Evolutionary conservation across 768 basidiomycete genomes (phyloP), one percentile per base, ranked within the genome.

Genomic region (Pulveroboletus sp.): DNA sequence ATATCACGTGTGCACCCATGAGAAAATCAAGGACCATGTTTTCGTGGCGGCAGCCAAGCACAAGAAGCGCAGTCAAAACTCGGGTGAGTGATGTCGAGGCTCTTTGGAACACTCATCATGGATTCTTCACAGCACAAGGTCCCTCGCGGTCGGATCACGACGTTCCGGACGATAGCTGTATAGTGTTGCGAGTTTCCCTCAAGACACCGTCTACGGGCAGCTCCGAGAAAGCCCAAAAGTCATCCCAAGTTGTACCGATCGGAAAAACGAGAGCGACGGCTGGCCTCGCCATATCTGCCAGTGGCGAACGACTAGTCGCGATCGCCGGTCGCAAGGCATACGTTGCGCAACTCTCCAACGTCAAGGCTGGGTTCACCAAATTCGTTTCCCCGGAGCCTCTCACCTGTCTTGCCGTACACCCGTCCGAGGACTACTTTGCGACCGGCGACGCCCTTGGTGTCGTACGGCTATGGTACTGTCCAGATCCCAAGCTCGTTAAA

Each of bases 391-490:
- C 86, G 1, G 89, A 95, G 49, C 71, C 68, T 23, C 73, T 97
- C 50, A 93, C 89, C 2, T 92, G 89, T 64, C 74, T 96, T 36
- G 82, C 89, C 6, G 88, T 89, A 64, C 92, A 95, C 65, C 95
- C 95, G 2, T 76, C 73, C 43, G 86, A 96, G 54, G 90, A 94
- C 48, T 94, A 89, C 68, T 96, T 98, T 65, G 96, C 93, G 4
- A 96, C 95, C 0, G 96, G 96, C 22, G 94, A 98, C 60, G 75
- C 73, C 19, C 82, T 82, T 54, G 96, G 96, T 47, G 75, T 80
- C 55, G 86, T 99, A 40, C 79, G 90, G 29, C 65, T 98, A 8
- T 98, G 95, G 93, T 93, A 96, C 65, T 95, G 92, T 68, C 76
- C 95, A 16, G 80, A 85, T 53, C 79, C 86, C 59, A 74, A 74